A percentile compares a stretch with the other conserved stretches of the same genome.
Evolutionary conservation across 2,329 filamentous ascomycete genomes (phyloP).

Genomic region (Cytospora mali): DNA sequence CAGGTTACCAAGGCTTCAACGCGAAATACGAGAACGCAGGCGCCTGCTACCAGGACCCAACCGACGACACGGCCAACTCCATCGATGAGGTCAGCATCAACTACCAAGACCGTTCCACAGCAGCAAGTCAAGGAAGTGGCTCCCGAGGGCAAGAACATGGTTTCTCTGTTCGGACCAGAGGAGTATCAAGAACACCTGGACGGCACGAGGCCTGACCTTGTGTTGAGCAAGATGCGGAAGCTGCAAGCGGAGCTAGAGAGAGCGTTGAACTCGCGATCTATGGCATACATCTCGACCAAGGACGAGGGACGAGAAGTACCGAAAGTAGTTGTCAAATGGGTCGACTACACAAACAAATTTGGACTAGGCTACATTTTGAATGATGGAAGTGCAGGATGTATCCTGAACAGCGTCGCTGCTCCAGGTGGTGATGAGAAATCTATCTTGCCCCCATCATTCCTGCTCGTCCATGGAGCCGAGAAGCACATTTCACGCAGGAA

Average conservation of each 20-base stretch:
- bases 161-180: conserved; percentile 58
- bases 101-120: conserved; percentile 9
- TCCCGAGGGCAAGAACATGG: conserved; percentile 33
- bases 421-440: conserved; percentile 53
- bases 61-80: conserved; percentile 9
- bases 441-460: conserved; percentile 68
- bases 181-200: conserved; percentile 55
- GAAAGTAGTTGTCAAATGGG: conserved; percentile 76
- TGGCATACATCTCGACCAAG: conserved; percentile 61
- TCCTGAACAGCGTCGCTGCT: conserved; percentile 59
- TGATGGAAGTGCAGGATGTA: conserved; percentile 77
- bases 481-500: conserved; percentile 66
- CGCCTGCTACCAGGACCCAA: conserved; percentile 27
- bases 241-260: conserved; percentile 65
- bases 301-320: conserved; percentile 58
- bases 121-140: conserved; percentile 19
- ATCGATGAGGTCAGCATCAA: conserved; percentile 8
- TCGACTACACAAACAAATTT: conserved; percentile 87
- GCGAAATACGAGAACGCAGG: conserved; percentile 27
- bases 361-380: conserved; percentile 83
- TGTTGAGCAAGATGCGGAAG: conserved; percentile 57
- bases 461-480: conserved; percentile 72
- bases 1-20: conserved; percentile 34
- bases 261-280: conserved; percentile 64
- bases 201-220: conserved; percentile 59